Base-by-base conservation (phyloP, 192 early-diverging fungal species). In the Backusella sp. region DNA sequence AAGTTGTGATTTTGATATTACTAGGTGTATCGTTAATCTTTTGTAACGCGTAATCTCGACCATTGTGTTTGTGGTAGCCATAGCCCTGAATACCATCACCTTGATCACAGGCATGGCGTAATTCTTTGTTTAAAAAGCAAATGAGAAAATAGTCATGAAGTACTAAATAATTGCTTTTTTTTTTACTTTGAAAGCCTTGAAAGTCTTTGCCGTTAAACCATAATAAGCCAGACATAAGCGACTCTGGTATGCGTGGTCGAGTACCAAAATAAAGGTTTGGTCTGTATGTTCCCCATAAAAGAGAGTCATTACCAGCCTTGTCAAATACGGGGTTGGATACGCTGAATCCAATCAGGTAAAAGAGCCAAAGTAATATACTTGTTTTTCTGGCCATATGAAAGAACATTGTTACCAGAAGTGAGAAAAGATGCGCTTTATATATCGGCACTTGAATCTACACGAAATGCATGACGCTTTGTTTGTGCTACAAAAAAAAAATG, bases 191-290 rank as follows among this genome's bases (percentile, higher is more conserved):
- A 62, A 88, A 82, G n/a, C 89, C 84, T 59, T 84, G 79, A 73
- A 82, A 87, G 46, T 89, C 78, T 41, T 90, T 88, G 4, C 84
- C 80, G n/a, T 93, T 92, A 83, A 94, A 95, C 97, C 97, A 97
- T 90, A 96, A 92, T 19, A 98, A 86, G 7, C 97, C 95, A 28
- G 93, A 93, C 80, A 95, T 84, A n/a, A 98, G 79, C 6, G 93
- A 88, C 66, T 94, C 86, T 0, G 92, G 85, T 23, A 90, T 67
- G 46, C 94, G 91, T 17, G 95, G 91, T 0, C 93, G 88, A 0
- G 92, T 93, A 49, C 97, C 97, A 88, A 98, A 96, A 83, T 97
- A 98, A 23, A 98, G 83, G 82, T 96, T 94, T 11, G 97, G 96
- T 62, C 97, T 85, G 80, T 96, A 97, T 0, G 93, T 93, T 28